Evolutionary conservation across 257 asterid species (phyloP).

Genomic region (Anisodus tanguticus): DNA sequence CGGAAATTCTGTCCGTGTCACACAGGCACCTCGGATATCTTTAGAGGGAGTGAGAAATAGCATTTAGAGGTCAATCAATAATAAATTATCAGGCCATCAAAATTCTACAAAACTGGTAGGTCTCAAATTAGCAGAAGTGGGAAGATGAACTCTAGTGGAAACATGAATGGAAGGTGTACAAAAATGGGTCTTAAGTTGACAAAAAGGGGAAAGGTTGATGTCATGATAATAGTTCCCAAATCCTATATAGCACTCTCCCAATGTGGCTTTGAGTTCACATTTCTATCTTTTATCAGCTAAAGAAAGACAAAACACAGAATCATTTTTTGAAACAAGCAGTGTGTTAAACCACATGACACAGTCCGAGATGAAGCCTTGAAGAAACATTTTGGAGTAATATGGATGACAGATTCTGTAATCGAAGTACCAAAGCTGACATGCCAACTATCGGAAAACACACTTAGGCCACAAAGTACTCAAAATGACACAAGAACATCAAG

Average conservation of each 20-base stretch:
- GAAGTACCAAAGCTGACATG: neutral
- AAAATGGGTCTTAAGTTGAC: neutral
- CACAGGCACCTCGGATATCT: neutral
- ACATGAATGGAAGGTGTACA: constrained; percentile 9
- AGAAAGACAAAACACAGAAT: neutral
- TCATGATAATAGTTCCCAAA: neutral
- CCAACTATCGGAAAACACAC: neutral
- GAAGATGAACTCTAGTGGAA: neutral
- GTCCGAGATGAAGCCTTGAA: neutral
- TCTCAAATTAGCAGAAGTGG: constrained; percentile 5
- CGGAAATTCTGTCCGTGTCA: neutral
- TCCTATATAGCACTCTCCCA: neutral
- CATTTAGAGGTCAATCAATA: neutral
- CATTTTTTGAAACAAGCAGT: neutral
- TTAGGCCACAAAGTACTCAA: neutral
- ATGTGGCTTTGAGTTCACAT: constrained; percentile 12
- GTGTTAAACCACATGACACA: neutral
- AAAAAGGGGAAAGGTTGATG: neutral
- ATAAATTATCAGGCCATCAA: neutral
- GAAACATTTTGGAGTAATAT: neutral
- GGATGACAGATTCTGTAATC: neutral
- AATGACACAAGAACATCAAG: neutral
- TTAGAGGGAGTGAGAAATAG: neutral
- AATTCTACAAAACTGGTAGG: neutral
- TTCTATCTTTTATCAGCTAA: neutral